Evolutionary conservation across 331 rosid species (phyloP).

Genomic region (Malus hybrid): DNA sequence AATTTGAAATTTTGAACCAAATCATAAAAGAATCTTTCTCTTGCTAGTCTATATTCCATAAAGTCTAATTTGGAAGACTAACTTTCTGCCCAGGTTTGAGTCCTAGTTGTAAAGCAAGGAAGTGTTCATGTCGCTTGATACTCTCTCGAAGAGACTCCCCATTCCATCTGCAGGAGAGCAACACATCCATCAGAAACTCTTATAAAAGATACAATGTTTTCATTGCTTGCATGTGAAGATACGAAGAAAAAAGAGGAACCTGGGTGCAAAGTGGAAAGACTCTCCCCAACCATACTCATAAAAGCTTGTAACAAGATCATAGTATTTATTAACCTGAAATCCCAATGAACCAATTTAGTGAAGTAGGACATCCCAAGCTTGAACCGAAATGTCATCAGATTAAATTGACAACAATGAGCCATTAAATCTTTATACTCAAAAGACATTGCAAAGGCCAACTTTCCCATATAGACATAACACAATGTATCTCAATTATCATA

Average conservation of each 20-base stretch:
- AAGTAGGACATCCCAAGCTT: background rate
- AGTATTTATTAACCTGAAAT: conserved; percentile 78
- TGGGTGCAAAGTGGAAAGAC: conserved; percentile 81
- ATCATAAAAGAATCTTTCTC: background rate
- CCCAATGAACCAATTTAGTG: conserved; percentile 8
- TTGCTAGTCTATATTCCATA: background rate
- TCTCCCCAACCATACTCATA: conserved; percentile 96
- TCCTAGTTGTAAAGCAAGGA: conserved; percentile 73
- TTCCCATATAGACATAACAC: background rate
- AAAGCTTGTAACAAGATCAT: conserved; percentile 84
- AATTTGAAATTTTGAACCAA: background rate
- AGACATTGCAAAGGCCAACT: background rate
- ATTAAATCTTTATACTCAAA: background rate
- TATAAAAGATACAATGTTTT: background rate
- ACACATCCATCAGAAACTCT: background rate
- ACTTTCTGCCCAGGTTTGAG: conserved; percentile 84
- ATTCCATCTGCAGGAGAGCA: conserved; percentile 48
- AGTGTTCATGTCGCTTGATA: conserved; percentile 83
- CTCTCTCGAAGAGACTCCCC: conserved; percentile 83
- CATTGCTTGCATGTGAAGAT: background rate
- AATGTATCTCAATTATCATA: background rate
- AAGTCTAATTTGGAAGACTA: conserved; percentile 12
- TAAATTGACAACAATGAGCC: background rate
- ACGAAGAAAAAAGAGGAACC: conserved; percentile 29
- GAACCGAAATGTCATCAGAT: background rate